phyloP scores from a whole-genome alignment of 208 protist species.

The Trypanosomatidae sp. region DNA sequence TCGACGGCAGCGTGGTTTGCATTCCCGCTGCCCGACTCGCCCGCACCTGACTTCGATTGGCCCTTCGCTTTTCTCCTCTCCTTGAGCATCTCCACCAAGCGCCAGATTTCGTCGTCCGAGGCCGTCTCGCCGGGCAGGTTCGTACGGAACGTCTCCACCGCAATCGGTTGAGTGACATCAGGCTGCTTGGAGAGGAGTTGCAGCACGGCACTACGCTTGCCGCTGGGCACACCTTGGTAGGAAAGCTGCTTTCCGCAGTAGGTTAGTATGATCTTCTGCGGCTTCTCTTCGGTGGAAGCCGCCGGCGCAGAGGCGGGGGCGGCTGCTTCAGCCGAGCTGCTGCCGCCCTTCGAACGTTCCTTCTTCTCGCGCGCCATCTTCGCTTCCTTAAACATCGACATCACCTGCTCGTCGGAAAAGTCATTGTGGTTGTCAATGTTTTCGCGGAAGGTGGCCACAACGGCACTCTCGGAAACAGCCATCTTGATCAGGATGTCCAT shows the following conservation, averaged over 20 bases:
- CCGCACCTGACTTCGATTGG: constrained; percentile 1
- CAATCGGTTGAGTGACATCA: constrained; percentile 45
- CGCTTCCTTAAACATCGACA: constrained; percentile 40
- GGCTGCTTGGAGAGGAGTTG: constrained; percentile 71
- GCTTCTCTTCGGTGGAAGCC: constrained; percentile 36
- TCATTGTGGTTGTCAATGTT: constrained; percentile 59
- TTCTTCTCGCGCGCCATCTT: constrained; percentile 54
- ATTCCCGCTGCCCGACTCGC: background rate
- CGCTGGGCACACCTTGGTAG: constrained; percentile 70
- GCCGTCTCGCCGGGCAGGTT: constrained; percentile 56
- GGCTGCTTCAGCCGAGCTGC: background rate
- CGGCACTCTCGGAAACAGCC: constrained; percentile 40
- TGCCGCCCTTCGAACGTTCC: constrained; percentile 2
- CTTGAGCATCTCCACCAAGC: constrained; percentile 40
- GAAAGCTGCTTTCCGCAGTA: constrained; percentile 72
- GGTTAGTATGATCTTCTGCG: constrained; percentile 60
- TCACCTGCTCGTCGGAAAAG: constrained; percentile 60
- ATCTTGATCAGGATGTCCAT: constrained; percentile 83
- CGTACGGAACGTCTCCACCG: constrained; percentile 60
- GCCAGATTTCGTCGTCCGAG: constrained; percentile 61
- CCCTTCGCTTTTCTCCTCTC: constrained; percentile 29
- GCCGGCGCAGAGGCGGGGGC: background rate
- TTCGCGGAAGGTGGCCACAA: constrained; percentile 59
- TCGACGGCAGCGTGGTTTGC: constrained; percentile 34
- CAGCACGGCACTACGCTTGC: constrained; percentile 64